A percentile compares a stretch with the other conserved stretches of the same genome.
phyloP scores from a whole-genome alignment of 176 grass and related monocot species.

The Cocos nucifera region DNA sequence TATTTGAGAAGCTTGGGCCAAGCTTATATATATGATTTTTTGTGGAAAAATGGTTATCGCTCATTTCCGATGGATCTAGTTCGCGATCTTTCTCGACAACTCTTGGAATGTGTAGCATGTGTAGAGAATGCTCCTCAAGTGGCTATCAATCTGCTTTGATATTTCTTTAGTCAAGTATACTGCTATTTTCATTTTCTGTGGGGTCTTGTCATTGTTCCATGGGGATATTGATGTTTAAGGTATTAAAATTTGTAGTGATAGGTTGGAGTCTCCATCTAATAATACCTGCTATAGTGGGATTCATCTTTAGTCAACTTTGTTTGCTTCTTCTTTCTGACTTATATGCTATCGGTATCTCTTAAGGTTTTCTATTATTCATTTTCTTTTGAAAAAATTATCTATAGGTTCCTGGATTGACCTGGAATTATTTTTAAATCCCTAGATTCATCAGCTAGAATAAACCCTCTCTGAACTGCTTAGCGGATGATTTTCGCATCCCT shows the following conservation, averaged over 20 bases:
- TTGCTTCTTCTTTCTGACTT: conserved; percentile 13
- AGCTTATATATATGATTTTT: conserved; percentile 81
- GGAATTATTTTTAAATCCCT: too few species aligned
- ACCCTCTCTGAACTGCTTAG: too few species aligned
- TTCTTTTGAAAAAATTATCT: conserved; percentile 12
- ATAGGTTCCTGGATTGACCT: too few species aligned
- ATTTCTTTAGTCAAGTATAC: background rate
- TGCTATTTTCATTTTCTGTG: background rate
- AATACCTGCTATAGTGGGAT: too few species aligned
- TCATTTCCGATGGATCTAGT: conserved; percentile 77
- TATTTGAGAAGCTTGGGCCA: conserved; percentile 89
- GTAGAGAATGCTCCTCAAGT: too few species aligned
- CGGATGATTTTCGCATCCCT: too few species aligned
- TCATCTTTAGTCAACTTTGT: background rate
- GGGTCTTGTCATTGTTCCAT: background rate
- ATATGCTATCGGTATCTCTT: background rate
- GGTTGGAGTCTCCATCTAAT: too few species aligned
- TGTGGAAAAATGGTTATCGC: conserved; percentile 68
- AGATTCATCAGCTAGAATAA: too few species aligned
- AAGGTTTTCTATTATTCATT: conserved; percentile 27
- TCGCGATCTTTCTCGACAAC: conserved; percentile 70
- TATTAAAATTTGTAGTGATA: too few species aligned
- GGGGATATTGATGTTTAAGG: too few species aligned
- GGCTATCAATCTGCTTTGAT: background rate
- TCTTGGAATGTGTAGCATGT: conserved; percentile 63